phyloP scores from a whole-genome alignment of 2,329 filamentous ascomycete species.

The Exophiala calicioides region DNA sequence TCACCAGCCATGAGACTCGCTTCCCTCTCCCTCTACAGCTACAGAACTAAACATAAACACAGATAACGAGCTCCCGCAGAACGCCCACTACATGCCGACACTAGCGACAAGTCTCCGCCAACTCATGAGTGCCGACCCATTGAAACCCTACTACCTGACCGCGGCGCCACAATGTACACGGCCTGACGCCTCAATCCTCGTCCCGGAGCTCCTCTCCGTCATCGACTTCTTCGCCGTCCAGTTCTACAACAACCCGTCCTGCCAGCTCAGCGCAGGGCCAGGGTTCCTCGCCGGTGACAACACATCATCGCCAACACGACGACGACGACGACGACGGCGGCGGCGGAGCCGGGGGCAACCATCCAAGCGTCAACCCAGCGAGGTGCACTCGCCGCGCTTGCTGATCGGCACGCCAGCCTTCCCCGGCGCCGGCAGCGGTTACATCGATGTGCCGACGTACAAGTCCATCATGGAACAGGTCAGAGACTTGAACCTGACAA shows the following conservation, averaged over 20 bases:
- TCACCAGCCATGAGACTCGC: too few species aligned
- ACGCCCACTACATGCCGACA: slow-evolving; percentile 7
- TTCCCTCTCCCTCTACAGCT: too few species aligned
- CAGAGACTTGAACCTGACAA: slow-evolving; percentile 16
- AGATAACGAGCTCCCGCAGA: slow-evolving; percentile 27
- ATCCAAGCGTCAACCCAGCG: too few species aligned
- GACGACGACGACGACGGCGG: too few species aligned
- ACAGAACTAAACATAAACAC: too few species aligned
- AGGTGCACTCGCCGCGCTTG: slow-evolving; percentile 18
- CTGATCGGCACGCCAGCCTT: slow-evolving; percentile 28
- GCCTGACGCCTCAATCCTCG: slow-evolving; percentile 42
- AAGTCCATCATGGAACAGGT: slow-evolving; percentile 18
- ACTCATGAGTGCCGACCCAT: slow-evolving; percentile 15
- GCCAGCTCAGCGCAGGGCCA: slow-evolving; percentile 18
- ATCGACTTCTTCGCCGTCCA: slow-evolving; percentile 30
- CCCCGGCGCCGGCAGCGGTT: slow-evolving; percentile 12
- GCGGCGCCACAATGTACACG: slow-evolving; percentile 55
- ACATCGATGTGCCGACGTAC: slow-evolving; percentile 16
- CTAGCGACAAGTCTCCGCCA: slow-evolving; percentile 20
- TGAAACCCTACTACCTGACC: slow-evolving; percentile 52
- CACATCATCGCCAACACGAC: too few species aligned
- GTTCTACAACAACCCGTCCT: slow-evolving; percentile 31
- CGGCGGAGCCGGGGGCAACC: too few species aligned
- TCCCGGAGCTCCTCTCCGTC: slow-evolving; percentile 11
- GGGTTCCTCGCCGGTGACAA: slow-evolving; percentile 25